Evolutionary conservation across 352 stramenopile genomes (phyloP).

Genomic region (Phytophthora pini): DNA sequence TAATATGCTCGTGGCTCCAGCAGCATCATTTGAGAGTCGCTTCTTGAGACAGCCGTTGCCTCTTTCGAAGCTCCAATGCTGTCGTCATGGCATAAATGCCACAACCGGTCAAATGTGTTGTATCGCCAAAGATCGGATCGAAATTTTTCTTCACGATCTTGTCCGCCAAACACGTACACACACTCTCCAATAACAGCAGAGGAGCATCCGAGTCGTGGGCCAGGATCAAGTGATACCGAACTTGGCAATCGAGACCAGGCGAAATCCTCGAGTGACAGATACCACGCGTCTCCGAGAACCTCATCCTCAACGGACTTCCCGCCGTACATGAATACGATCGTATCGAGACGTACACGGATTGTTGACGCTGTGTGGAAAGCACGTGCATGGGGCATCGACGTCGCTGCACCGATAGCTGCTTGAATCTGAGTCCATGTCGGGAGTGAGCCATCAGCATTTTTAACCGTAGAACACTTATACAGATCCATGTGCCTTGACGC

Average conservation of each 20-base stretch:
- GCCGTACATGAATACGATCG: conserved; percentile 87
- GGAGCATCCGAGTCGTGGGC: conserved; percentile 70
- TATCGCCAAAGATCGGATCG: conserved; percentile 85
- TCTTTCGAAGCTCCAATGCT: conserved; percentile 57
- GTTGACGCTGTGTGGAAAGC: conserved; percentile 74
- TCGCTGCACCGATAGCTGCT: conserved; percentile 66
- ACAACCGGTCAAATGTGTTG: conserved; percentile 89
- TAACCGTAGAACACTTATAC: conserved; percentile 74
- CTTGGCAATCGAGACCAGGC: conserved; percentile 80
- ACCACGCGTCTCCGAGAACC: conserved; percentile 81
- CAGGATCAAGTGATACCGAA: conserved; percentile 79
- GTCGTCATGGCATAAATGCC: conserved; percentile 87
- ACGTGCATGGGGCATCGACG: conserved; percentile 63
- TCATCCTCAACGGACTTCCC: conserved; percentile 79
- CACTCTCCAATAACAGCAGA: conserved; percentile 80
- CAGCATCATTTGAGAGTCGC: conserved; percentile 54
- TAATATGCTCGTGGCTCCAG: conserved; percentile 69
- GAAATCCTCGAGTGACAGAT: conserved; percentile 82
- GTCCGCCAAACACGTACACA: conserved; percentile 84
- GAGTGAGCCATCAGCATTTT: conserved; percentile 69
- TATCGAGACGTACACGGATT: conserved; percentile 76
- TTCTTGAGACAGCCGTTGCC: conserved; percentile 10
- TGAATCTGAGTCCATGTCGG: conserved; percentile 82
- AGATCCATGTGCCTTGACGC: conserved; percentile 87
- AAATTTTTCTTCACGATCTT: conserved; percentile 82